Base-by-base conservation (phyloP, 805 yeast species). In the Candida insectorum region DNA sequence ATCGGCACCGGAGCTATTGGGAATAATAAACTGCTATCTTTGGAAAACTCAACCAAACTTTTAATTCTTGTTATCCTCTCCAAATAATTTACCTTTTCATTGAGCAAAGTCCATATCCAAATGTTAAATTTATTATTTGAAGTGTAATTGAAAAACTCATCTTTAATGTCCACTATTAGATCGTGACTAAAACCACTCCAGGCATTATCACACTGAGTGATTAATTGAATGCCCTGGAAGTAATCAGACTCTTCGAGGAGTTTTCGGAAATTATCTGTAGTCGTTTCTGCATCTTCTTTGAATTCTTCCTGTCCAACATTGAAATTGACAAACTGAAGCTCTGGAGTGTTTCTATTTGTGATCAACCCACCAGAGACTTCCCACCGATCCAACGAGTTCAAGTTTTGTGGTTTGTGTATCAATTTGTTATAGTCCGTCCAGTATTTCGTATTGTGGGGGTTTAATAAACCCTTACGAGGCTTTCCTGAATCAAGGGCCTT, bases 371-470 rank as follows among this genome's bases (percentile, higher is more conserved):
- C 38, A 12, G 33, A 24, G 35, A 68, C 68, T 17, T 73, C 72
- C 86, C 91, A 93, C 31, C 76, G 65, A 2, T 60, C 54, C 15
- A 88, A 51, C 5, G 68, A 65, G 24, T 76, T 62, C 29, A 83
- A 62, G 2, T 81, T 68, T 4, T 60, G 60, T 0, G 95, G 91
- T 33, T 74, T 72, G 49, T 77, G 77, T 3, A 84, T 71, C 32
- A 88, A 71, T 44, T 78, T 73, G 25, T 80, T 69, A 50, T 81
- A 85, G 49, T 86, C 95, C 0, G 93, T 71, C 97, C 97, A 91
- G 45, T 76, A 84, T 18, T 53, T 55, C 0, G 85, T 73, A 26
- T 69, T 71, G 1, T 53, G 50, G 0, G 42, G 40, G 4, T 48
- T 54, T 25, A 85, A 56, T 45, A 44, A 28, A 4, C 45, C 45